Base-by-base conservation (phyloP, 352 stramenopile species). In the Elongisporangium anandrum region DNA sequence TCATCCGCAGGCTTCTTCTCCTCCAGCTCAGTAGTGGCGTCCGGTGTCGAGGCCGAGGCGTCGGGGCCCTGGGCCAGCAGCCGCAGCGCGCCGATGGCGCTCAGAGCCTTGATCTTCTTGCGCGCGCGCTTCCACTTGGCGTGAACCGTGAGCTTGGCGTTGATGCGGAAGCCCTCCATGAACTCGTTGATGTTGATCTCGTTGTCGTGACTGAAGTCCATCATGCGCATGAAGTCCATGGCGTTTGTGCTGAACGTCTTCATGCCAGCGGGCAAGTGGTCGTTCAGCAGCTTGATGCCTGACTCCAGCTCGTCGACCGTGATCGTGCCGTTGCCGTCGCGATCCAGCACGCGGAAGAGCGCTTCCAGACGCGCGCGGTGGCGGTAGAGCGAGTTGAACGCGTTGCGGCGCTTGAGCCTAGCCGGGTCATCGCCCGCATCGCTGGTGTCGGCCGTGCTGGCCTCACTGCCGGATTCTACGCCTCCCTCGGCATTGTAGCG, bases 111-210 rank as follows among this genome's bases (percentile, higher is more conserved):
- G 59, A 94, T 88, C 71, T 94, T 94, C 70, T 91, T 92, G n/a
- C 78, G 71, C 23, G 85, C 83, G 59, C 85, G 83, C 68, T 88
- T 90, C 85, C 85, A 94, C 69, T 94, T 94, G 56, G 85, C 85
- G 53, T 91, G 81, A 17, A 90, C 81, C 23, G 85, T 95, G 50
- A 95, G 73, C 64, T 88, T 92, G 38, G 85, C 85, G 52, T 92
- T 91, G 56, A 95, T 88, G 34, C 85, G 81, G 68, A 95, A 95
- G 55, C 85, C 84, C 55, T 95, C 85, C 78, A 95, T 90, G 60
- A 95, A 95, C 75, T 95, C 85, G 63, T 95, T 95, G 58, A 95
- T 95, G 72, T 95, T 93, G 69, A 95, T 87, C 60, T 92, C 78
- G 53, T 92, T 91, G 62, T 95, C 83, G 61, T 89, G 76, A 26